Percentiles rank a stretch among this genome's conserved stretches.
Evolutionary conservation across 164 flowering plant species (phyloP).

Genomic region (Santalum album): DNA sequence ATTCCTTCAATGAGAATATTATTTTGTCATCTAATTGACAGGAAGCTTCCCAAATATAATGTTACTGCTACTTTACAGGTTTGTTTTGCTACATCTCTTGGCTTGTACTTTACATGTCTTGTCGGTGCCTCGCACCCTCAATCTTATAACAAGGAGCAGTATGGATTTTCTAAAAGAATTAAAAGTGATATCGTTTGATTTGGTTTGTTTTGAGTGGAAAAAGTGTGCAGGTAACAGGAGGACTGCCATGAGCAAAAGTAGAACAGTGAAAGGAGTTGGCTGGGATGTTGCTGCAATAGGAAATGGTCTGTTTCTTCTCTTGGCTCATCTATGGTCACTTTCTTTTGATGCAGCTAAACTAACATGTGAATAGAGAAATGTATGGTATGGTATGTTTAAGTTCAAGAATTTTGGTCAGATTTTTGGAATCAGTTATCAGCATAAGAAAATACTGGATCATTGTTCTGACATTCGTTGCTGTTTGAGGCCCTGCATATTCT

Average conservation of each 20-base stretch:
- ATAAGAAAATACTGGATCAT: no score
- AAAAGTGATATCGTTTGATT: background rate
- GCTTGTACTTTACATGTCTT: background rate
- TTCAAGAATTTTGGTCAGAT: no score
- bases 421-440: no score
- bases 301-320: slow-evolving; percentile 52
- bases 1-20: no score
- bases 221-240: slow-evolving; percentile 99
- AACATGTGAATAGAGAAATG: no score
- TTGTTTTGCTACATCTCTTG: background rate
- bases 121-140: background rate
- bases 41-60: slow-evolving; percentile 78
- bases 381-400: no score
- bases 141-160: background rate
- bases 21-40: slow-evolving; percentile 19
- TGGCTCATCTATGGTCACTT: no score
- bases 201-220: slow-evolving; percentile 4
- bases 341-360: no score
- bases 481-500: no score
- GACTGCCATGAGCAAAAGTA: slow-evolving; percentile 92
- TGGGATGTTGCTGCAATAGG: slow-evolving; percentile 95
- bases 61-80: slow-evolving; percentile 91
- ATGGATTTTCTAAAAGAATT: background rate
- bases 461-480: no score
- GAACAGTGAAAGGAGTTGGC: slow-evolving; percentile 87